These are phyloP conservation scores for Penicillium subrubescens DNA, from an alignment of 495 filamentous ascomycete genomes.

Conservation along the genomic window DNA sequence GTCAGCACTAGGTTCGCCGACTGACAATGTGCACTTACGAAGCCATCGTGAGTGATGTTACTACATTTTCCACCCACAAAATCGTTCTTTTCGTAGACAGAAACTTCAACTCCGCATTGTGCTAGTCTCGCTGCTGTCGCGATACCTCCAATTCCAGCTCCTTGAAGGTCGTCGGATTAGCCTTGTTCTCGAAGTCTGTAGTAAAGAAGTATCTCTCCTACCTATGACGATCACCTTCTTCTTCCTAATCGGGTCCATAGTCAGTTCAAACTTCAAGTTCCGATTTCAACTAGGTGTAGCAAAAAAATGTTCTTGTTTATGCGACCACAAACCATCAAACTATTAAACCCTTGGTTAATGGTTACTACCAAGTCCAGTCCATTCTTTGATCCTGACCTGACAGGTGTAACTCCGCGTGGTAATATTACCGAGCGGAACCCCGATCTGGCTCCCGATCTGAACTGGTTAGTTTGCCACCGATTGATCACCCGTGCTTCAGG, in stretches of 20 bases:
- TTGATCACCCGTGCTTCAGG: not conserved
- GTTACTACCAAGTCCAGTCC: too few species aligned
- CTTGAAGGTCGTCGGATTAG: not conserved
- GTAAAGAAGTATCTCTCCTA: not conserved
- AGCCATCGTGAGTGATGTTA: slow-evolving; percentile 4
- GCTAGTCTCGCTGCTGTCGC: slow-evolving; percentile 10
- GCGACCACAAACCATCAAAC: not conserved
- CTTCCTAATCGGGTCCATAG: slow-evolving; percentile 14
- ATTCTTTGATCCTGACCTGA: not conserved
- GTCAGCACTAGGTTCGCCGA: not conserved
- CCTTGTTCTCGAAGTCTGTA: not conserved
- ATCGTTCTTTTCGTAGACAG: slow-evolving; percentile 10
- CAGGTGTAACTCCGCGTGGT: not conserved
- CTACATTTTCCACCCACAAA: slow-evolving; percentile 11
- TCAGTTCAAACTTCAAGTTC: not conserved
- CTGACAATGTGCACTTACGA: not conserved
- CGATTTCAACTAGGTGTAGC: not conserved
- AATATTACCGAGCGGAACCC: not conserved
- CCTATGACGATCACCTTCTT: slow-evolving; percentile 46
- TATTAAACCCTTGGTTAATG: not conserved
- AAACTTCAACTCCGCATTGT: slow-evolving; percentile 6
- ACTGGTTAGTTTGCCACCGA: not conserved
- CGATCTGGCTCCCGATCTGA: not conserved
- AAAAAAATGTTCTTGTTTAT: not conserved
- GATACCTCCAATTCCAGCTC: slow-evolving; percentile 9